Conservation (phyloP, 768 basidiomycete species). For the Lactarius sanguifluus region DNA sequence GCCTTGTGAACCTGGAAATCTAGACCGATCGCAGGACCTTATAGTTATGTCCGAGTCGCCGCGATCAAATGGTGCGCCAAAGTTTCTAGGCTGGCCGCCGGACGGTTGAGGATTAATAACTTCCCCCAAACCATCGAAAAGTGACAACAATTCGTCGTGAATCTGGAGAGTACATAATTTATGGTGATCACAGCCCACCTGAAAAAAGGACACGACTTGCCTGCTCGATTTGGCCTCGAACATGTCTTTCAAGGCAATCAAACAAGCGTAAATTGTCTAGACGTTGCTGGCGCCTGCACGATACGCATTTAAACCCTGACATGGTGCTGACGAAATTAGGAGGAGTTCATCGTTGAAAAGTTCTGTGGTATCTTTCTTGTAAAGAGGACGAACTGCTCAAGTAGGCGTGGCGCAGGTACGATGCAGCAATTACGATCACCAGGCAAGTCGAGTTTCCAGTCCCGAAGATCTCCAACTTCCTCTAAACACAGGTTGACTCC, state of each 20-base stretch:
- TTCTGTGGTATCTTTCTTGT: neutral
- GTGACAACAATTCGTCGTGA: neutral
- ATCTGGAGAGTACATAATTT: neutral
- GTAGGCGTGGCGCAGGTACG: neutral
- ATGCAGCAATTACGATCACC: neutral
- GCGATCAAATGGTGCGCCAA: slow-evolving; percentile 22
- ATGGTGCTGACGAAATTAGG: slow-evolving; percentile 1
- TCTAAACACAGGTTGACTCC: neutral
- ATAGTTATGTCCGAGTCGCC: slow-evolving; percentile 47
- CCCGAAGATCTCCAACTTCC: slow-evolving; percentile 16
- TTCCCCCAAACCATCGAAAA: neutral
- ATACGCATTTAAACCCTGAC: neutral
- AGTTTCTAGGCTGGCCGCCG: neutral
- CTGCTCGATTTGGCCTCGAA: neutral
- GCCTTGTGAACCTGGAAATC: slow-evolving; percentile 55
- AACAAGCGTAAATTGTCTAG: slow-evolving; percentile 7
- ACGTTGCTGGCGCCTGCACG: neutral
- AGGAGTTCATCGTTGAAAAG: slow-evolving; percentile 1
- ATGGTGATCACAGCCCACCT: neutral
- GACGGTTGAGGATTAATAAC: neutral
- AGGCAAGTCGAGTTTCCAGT: neutral
- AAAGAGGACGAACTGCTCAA: neutral
- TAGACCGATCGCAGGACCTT: slow-evolving; percentile 50
- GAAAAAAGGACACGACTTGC: neutral
- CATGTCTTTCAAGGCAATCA: slow-evolving; percentile 3